phyloP scores from a whole-genome alignment of 2,329 filamentous ascomycete species.

The Camillea tinctor region DNA sequence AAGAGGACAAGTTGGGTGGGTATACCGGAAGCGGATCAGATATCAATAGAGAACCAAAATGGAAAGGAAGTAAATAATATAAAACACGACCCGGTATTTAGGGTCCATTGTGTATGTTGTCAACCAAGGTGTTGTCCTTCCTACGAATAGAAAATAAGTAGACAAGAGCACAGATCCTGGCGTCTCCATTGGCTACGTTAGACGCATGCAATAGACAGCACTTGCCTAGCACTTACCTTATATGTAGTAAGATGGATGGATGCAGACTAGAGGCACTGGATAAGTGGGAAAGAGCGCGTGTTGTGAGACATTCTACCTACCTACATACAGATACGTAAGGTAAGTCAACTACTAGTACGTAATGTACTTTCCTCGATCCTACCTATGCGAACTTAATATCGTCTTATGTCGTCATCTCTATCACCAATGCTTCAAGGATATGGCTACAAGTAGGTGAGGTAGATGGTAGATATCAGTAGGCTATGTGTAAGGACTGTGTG shows the following conservation, averaged over 20 bases:
- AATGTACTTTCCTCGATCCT: no score
- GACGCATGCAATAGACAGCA: neutral
- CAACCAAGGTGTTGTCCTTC: neutral
- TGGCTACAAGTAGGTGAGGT: neutral
- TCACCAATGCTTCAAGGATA: no score
- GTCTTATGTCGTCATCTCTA: no score
- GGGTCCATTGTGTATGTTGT: neutral
- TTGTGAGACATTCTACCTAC: no score
- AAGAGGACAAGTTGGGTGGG: neutral
- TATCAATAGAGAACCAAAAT: neutral
- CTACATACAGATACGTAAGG: no score
- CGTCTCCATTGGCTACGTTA: neutral
- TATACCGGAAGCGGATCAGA: conserved; percentile 1
- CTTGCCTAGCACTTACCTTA: neutral
- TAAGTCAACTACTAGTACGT: no score
- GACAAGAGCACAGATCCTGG: neutral
- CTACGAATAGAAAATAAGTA: neutral
- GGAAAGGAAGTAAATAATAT: neutral
- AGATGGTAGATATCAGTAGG: neutral
- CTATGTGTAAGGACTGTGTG: neutral
- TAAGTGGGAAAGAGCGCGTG: no score
- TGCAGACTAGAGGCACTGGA: no score
- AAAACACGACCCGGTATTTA: neutral
- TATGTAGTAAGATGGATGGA: neutral
- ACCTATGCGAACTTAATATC: no score